These are phyloP conservation scores for Rubus parviflorus DNA, from an alignment of 306 rosid species.

Conservation along the genomic window DNA sequence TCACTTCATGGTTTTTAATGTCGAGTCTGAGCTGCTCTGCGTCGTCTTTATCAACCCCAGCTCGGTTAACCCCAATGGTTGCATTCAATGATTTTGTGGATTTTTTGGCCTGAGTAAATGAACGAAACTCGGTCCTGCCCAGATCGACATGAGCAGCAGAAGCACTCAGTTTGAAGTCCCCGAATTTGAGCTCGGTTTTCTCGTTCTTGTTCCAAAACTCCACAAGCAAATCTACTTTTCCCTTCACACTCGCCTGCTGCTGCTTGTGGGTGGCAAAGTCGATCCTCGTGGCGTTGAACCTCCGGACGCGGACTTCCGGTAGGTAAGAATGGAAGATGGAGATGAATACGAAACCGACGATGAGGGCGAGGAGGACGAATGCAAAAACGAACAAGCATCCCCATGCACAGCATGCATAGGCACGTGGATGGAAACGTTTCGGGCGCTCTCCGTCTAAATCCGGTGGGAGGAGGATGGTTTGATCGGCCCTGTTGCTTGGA, in stretches of 20 bases:
- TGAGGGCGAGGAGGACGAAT: slow-evolving; percentile 25
- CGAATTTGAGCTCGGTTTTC: slow-evolving; percentile 30
- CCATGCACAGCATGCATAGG: slow-evolving; percentile 42
- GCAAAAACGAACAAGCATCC: slow-evolving; percentile 29
- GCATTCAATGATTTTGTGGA: slow-evolving; percentile 29
- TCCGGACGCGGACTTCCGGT: slow-evolving; percentile 37
- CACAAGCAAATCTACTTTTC: slow-evolving; percentile 8
- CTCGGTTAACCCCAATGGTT: slow-evolving; percentile 10
- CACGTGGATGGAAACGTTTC: slow-evolving; percentile 10
- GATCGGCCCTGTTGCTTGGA: background rate
- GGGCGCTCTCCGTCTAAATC: slow-evolving; percentile 16
- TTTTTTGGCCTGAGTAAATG: slow-evolving; percentile 35
- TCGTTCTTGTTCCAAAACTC: slow-evolving; percentile 45
- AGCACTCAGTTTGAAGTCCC: slow-evolving; percentile 21
- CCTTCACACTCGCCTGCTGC: background rate
- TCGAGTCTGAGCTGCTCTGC: slow-evolving; percentile 23
- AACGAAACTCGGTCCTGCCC: slow-evolving; percentile 15
- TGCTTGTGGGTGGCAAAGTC: slow-evolving; percentile 16
- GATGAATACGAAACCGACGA: slow-evolving; percentile 31
- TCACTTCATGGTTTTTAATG: slow-evolving; percentile 18
- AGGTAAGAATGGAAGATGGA: slow-evolving; percentile 38
- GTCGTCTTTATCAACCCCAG: slow-evolving; percentile 19
- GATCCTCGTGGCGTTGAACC: slow-evolving; percentile 23
- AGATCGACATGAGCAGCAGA: background rate
- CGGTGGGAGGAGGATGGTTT: background rate